These are phyloP conservation scores for Fusarium algeriense DNA, from an alignment of 2,329 filamentous ascomycete species.

Conservation along the genomic window DNA sequence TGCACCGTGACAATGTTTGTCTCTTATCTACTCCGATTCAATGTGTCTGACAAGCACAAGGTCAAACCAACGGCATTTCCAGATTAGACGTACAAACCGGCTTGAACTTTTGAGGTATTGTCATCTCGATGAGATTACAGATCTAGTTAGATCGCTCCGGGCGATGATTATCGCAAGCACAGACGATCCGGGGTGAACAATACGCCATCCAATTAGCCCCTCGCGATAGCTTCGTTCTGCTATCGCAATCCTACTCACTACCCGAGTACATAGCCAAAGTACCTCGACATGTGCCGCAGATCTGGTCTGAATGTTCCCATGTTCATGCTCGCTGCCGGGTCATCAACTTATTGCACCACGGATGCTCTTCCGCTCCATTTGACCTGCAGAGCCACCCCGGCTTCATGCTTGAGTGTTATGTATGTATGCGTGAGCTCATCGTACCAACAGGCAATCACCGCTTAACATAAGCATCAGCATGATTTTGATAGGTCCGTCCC, in stretches of 20 bases:
- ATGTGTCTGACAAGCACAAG: constrained; percentile 28
- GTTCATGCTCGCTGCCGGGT: constrained; percentile 25
- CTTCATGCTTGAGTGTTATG: constrained; percentile 19
- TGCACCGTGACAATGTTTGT: constrained; percentile 16
- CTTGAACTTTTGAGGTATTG: constrained; percentile 7
- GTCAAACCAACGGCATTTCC: constrained; percentile 29
- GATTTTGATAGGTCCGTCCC: constrained; percentile 26
- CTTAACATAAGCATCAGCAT: constrained; percentile 25
- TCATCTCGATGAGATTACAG: constrained; percentile 38
- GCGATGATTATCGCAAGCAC: constrained; percentile 27
- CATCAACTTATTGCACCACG: constrained; percentile 21
- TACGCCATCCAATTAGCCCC: constrained; percentile 24
- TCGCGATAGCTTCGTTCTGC: constrained; percentile 27
- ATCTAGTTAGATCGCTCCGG: constrained; percentile 28
- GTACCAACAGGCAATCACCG: constrained; percentile 20
- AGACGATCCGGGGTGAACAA: constrained; percentile 23
- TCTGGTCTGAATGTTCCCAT: constrained; percentile 23
- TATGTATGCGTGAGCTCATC: constrained; percentile 33
- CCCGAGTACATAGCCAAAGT: constrained; percentile 6
- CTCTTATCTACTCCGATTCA: constrained; percentile 7
- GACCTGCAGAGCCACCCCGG: constrained; percentile 35
- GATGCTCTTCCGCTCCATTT: constrained; percentile 23
- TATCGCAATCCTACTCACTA: constrained; percentile 20
- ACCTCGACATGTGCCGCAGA: constrained; percentile 18
- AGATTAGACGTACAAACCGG: not conserved